These are phyloP conservation scores for Coccomyxa sp. DNA, from an alignment of 139 green algal genomes.

Conservation along the genomic window DNA sequence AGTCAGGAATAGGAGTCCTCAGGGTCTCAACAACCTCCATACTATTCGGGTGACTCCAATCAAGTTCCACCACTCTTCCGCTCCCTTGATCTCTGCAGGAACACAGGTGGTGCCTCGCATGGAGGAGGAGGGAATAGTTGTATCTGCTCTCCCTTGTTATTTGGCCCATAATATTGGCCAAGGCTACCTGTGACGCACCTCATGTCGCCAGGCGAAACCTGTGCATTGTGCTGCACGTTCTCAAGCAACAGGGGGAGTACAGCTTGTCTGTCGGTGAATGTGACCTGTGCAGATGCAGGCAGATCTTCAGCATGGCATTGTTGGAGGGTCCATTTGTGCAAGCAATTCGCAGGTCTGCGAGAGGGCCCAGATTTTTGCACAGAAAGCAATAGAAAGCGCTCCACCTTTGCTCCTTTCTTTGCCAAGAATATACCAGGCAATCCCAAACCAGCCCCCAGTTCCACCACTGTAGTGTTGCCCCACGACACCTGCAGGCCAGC, in stretches of 20 bases:
- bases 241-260: neutral
- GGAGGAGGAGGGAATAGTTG: no score
- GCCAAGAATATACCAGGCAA: neutral
- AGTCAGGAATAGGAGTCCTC: neutral
- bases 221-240: neutral
- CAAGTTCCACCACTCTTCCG: no score
- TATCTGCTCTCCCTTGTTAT: no score
- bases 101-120: no score
- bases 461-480: neutral
- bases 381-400: neutral
- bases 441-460: neutral
- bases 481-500: neutral
- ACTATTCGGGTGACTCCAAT: no score
- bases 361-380: neutral
- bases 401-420: neutral
- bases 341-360: no score
- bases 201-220: no score
- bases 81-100: no score
- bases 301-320: neutral
- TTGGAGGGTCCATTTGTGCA: no score
- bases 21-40: neutral
- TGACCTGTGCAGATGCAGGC: neutral
- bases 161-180: no score
- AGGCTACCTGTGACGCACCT: no score
- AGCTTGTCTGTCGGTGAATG: neutral